Evolutionary conservation across 2,329 filamentous ascomycete species (phyloP), one percentile per base, ranked within the genome.

Genomic region (Hawksworthiomyces lignivorus): DNA sequence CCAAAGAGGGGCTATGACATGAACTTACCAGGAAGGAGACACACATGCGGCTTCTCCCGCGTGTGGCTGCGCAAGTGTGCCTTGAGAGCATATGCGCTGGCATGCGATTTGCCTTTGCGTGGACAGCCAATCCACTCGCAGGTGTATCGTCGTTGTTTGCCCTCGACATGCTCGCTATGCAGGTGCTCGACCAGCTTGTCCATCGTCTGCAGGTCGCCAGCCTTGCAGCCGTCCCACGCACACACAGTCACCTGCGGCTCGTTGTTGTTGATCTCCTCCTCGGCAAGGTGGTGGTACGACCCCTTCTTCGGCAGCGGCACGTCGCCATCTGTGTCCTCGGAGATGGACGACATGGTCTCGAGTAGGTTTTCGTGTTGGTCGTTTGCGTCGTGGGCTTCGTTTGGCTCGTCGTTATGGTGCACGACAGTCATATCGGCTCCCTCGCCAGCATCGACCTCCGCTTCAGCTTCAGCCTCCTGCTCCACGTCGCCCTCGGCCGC

Each of bases 31-130:
- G 92, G 92, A 30, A 98, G 65, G 22, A 88, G 86, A 63, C 92
- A 98, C 66, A 95, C 96, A 60, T 97, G 97, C 0, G 92, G 92
- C 67, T 98, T 98, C 71, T 98, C 92, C 57, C 92, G 78, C 2
- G 92, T 98, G 61, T 98, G 92, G 59, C 89, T 96, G 53, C 92
- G 75, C 89, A 98, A 95, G 58, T 98, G 92, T 9, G 92, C 92
- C 61, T 94, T 89, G 50, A 98, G 68, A 5, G 92, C 92, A 65
- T 98, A 98, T 3, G 87, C 92, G 56, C 88, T 95, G 1, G 90
- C 90, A 64, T 98, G 92, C 15, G 87, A 81, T 63, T 92, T 80
- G 46, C 88, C 87, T 67, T 95, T 97, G 48, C 89, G 70, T 40
- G 73, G 75, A 61, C 92, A 98, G 51, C 90, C 90, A 46, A 77